Base-by-base conservation (phyloP, 352 stramenopile genomes). In the Phytophthora sansomeana region DNA sequence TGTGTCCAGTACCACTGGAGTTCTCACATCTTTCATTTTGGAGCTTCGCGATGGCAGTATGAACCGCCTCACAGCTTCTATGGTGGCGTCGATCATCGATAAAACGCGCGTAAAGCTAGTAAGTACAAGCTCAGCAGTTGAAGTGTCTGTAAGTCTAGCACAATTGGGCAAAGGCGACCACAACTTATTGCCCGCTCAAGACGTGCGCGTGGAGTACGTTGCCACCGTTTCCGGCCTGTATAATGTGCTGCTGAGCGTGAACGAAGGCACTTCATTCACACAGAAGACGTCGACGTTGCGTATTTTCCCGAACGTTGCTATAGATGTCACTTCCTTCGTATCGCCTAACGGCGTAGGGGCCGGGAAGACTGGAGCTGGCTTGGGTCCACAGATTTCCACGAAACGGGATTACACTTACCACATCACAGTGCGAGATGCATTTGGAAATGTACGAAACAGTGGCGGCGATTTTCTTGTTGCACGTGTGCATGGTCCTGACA, bases 401-500 rank as follows among this genome's bases (percentile, higher is more conserved):
- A 60, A 59, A 11, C 47, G 55, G 38, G 36, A 57, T 32, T 55
- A 77, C 46, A 74, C 77, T 0, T 82, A 75, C 53, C 47, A 72
- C 10, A 57, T 86, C 26, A 69, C 65, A 19, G 54, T 83, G n/a
- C 68, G 62, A 4, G 81, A 87, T 58, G 59, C 64, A 11, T 87
- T 80, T 55, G 72, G 60, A 36, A 89, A 89, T 47, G 39, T 74
- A 14, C 57, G 82, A 13, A 60, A 64, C 38, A 71, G 52, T 5
- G 80, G 75, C 6, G 80, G 75, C 0, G 67, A 88, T 32, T 43
- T 74, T 14, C 47, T 89, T 48, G 47, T 74, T 43, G 76, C 80
- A 6, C 53, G 69, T 8, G 43, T 87, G 5, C 42, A 63, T 10
- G 80, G 77, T 8, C 73, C 75, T 6, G 67, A 72, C 10, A 63